Evolutionary conservation across 371 early-diverging fungal genomes (phyloP).

Genomic region (Choanephora cucurbitarum): DNA sequence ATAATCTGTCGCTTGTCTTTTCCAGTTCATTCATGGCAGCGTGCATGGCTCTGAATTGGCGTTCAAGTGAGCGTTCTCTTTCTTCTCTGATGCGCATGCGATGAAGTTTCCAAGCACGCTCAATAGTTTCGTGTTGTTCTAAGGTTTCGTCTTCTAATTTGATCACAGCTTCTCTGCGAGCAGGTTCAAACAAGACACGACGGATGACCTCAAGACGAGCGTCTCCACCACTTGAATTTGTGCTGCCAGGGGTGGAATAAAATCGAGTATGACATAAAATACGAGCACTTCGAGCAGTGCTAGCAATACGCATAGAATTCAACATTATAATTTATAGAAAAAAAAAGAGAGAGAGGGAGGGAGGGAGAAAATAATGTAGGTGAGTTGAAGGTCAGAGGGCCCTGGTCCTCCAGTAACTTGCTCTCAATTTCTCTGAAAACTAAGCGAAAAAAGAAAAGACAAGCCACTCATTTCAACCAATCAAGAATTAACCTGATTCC

Average conservation of each 20-base stretch:
- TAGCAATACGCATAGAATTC: constrained; percentile 16
- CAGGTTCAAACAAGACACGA: constrained; percentile 69
- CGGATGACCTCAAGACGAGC: constrained; percentile 74
- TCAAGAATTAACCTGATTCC: no score
- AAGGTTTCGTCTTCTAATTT: constrained; percentile 50
- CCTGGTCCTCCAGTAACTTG: constrained; percentile 5
- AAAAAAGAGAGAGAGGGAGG: neutral
- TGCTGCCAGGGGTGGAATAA: constrained; percentile 1
- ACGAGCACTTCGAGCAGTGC: constrained; percentile 12
- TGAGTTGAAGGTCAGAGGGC: constrained; percentile 4
- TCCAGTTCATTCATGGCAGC: constrained; percentile 73
- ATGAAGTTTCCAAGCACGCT: constrained; percentile 74
- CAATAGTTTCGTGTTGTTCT: constrained; percentile 73
- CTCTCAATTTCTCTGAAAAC: neutral
- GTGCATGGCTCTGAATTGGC: constrained; percentile 73
- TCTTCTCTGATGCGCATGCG: constrained; percentile 60
- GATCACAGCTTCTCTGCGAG: constrained; percentile 45
- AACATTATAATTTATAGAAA: constrained; percentile 9
- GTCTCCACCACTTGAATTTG: constrained; percentile 44
- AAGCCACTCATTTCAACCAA: constrained; percentile 7
- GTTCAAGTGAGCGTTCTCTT: constrained; percentile 59
- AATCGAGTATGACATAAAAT: constrained; percentile 11
- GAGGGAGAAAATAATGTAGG: no score
- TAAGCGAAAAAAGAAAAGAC: neutral
- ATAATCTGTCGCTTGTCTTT: constrained; percentile 63